Evolutionary conservation across 805 yeast genomes (phyloP).

Genomic region (Candida boidinii): DNA sequence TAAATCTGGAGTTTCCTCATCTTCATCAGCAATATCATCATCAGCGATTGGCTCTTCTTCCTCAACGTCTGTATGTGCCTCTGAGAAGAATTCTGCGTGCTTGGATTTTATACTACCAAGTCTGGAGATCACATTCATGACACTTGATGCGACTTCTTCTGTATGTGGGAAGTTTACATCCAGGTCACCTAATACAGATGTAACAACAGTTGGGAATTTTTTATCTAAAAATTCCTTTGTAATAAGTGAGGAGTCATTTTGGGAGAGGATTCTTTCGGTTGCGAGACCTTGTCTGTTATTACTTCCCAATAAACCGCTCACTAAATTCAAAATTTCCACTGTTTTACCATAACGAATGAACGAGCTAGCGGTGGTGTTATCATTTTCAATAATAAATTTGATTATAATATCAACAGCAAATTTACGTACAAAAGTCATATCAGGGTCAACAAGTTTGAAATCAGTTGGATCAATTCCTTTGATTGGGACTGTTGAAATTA

Average conservation of each 20-base stretch:
- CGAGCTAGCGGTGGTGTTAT: slow-evolving; percentile 25
- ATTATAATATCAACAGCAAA: slow-evolving; percentile 63
- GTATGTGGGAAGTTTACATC: slow-evolving; percentile 71
- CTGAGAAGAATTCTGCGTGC: slow-evolving; percentile 50
- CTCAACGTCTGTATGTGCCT: slow-evolving; percentile 37
- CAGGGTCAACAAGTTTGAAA: slow-evolving; percentile 51
- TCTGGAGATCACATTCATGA: slow-evolving; percentile 50
- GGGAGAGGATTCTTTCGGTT: slow-evolving; percentile 37
- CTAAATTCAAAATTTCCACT: slow-evolving; percentile 41
- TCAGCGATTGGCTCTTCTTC: slow-evolving; percentile 48
- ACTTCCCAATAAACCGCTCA: slow-evolving; percentile 33
- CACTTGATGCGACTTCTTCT: slow-evolving; percentile 46
- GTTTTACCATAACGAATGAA: slow-evolving; percentile 46
- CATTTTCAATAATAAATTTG: slow-evolving; percentile 51
- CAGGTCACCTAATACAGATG: slow-evolving; percentile 51
- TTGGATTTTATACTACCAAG: slow-evolving; percentile 49
- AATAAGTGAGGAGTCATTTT: slow-evolving; percentile 54
- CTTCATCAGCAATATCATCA: slow-evolving; percentile 48
- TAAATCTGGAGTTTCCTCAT: slow-evolving; percentile 75
- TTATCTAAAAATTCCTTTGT: slow-evolving; percentile 64
- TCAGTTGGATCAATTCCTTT: slow-evolving; percentile 37
- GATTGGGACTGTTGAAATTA: slow-evolving; percentile 50
- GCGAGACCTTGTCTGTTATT: slow-evolving; percentile 27
- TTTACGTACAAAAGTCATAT: slow-evolving; percentile 63
- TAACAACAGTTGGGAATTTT: slow-evolving; percentile 47